These are phyloP conservation scores for Arctostaphylos glauca DNA, from an alignment of 148 eudicot species.

Conservation along the genomic window DNA sequence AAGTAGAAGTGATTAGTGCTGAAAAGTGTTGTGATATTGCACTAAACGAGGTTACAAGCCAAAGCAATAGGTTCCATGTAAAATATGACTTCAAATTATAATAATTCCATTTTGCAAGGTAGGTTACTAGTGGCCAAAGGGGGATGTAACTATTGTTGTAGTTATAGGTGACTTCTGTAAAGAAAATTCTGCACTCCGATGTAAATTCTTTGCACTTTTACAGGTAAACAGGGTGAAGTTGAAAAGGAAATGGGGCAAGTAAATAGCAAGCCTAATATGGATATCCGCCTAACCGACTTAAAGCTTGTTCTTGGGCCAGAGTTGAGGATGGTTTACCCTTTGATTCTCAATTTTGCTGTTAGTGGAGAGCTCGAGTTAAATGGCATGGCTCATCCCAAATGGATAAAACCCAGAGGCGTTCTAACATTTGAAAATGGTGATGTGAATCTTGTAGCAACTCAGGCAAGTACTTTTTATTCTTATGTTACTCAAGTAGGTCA, in stretches of 20 bases:
- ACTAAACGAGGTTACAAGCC: not conserved
- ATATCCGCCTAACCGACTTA: constrained; percentile 71
- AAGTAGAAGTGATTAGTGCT: not conserved
- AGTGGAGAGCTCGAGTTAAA: constrained; percentile 95
- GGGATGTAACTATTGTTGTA: constrained; percentile 1
- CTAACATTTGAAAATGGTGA: constrained; percentile 95
- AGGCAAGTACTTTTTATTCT: constrained; percentile 45
- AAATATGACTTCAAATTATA: not conserved
- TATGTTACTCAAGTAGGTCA: not conserved
- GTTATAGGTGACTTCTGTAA: not conserved
- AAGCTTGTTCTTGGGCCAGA: constrained; percentile 95
- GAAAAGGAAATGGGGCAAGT: constrained; percentile 71
- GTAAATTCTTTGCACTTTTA: constrained; percentile 13
- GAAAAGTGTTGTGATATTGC: not conserved
- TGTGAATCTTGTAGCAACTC: constrained; percentile 97
- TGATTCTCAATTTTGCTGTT: constrained; percentile 95
- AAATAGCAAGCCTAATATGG: constrained; percentile 72
- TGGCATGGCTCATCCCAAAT: constrained; percentile 92
- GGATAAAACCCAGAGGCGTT: constrained; percentile 88
- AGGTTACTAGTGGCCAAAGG: not conserved
- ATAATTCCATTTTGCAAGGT: not conserved
- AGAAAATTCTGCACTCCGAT: not conserved
- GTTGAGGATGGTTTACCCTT: constrained; percentile 83
- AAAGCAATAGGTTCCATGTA: not conserved
- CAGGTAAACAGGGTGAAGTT: constrained; percentile 75